phyloP scores from a whole-genome alignment of 768 basidiomycete genomes.

The Nidularia sp. region DNA sequence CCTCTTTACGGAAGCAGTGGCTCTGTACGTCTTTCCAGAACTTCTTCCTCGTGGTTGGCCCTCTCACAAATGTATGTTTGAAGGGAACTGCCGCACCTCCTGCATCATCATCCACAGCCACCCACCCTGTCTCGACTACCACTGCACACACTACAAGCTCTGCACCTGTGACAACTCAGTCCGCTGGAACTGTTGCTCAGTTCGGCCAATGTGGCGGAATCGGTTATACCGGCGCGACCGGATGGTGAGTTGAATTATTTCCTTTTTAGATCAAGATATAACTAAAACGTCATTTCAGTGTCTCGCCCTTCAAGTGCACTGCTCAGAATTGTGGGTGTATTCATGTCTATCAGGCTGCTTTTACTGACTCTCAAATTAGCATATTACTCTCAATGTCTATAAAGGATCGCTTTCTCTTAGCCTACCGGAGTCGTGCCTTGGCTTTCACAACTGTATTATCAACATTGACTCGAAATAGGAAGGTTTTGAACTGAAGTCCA shows the following conservation, averaged over 20 bases:
- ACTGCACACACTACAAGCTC: not conserved
- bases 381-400: too few relatives aligned
- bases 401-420: too few relatives aligned
- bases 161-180: not conserved
- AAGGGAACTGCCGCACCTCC: not conserved
- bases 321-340: not conserved
- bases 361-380: not conserved
- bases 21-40: not conserved
- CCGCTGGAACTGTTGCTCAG: not conserved
- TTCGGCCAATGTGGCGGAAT: not conserved
- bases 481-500: too few relatives aligned
- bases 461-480: too few relatives aligned
- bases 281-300: not conserved
- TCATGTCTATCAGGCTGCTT: not conserved
- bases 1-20: conserved; percentile 34
- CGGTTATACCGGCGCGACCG: not conserved
- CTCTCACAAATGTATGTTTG: not conserved
- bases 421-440: too few relatives aligned
- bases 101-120: not conserved
- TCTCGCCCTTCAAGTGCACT: not conserved
- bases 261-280: not conserved
- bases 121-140: not conserved
- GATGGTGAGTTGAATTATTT: not conserved
- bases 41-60: not conserved
- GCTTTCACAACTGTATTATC: too few relatives aligned